Evolutionary conservation across 1,284 basidiomycete species (phyloP), one percentile per base, ranked within the genome.

Genomic region (Macrocystidia cucumis): DNA sequence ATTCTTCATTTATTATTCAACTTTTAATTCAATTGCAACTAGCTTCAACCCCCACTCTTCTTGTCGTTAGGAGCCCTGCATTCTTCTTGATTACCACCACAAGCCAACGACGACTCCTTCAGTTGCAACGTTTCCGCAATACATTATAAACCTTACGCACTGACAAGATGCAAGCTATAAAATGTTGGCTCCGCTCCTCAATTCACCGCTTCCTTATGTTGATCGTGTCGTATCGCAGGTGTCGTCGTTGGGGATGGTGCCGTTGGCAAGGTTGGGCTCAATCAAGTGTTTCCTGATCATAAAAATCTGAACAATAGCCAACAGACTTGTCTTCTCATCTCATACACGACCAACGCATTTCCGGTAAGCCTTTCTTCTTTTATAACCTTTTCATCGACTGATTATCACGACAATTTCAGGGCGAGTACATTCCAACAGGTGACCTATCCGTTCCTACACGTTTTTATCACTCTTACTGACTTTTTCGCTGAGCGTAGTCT

Each of bases 211-310:
- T n/a, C n/a, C n/a, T n/a, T n/a, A n/a, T n/a, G n/a, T 38, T 53
- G 45, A 59, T 61, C 40, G 60, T 47, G 38, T 44, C 41, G 38
- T 39, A 44, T 38, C 44, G 35, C 60, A 90, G 89, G 90, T 72
- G 95, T 98, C 63, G 93, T 98, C 55, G 95, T 98, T 43, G 95
- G 95, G 54, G 95, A 98, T 72, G 95, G 95, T 82, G 95, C 95
- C 39, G 95, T 98, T 54, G 95, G 95, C 67, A 98, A 98, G 87
- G 93, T 85, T 47, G 52, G 77, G 62, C 37, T 34, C 38, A 30
- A 32, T 31, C 29, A 35, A 32, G 32, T 34, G 36, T 23, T 28
- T 28, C 32, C 41, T 5, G 9, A 16, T n/a, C 3, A 13, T 4
- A 30, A 16, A 11, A 8, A 9, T 29, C 17, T 4, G 17, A 30